phyloP scores from a whole-genome alignment of 345 rosid species.

The Bretschneidera sinensis region DNA sequence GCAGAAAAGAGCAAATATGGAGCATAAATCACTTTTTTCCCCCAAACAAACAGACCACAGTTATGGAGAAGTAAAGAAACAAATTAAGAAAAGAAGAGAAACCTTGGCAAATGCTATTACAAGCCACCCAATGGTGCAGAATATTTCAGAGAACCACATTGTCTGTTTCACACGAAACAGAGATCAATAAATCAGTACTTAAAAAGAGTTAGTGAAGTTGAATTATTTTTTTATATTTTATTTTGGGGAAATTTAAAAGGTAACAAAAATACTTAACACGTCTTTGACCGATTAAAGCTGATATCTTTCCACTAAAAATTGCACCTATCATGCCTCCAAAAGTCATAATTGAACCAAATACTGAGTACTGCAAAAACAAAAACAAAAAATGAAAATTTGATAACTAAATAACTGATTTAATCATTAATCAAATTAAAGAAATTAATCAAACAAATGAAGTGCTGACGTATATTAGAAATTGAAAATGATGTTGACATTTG shows the following conservation, averaged over 20 bases:
- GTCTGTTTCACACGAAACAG: conserved; percentile 26
- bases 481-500: no score
- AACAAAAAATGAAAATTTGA: not conserved
- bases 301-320: conserved; percentile 30
- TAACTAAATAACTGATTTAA: not conserved
- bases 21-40: not conserved
- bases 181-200: conserved; percentile 4
- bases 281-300: conserved; percentile 34
- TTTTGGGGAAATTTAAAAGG: not conserved
- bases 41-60: conserved; percentile 1
- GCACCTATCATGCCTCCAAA: conserved; percentile 39
- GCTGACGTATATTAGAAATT: no score
- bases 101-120: conserved; percentile 37
- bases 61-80: conserved; percentile 4
- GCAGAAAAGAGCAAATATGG: not conserved
- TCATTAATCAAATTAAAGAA: not conserved
- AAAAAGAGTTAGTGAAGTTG: not conserved
- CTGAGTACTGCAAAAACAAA: conserved; percentile 16
- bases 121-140: conserved; percentile 39
- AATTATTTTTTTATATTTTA: not conserved
- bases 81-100: not conserved
- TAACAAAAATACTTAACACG: conserved; percentile 13
- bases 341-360: conserved; percentile 34
- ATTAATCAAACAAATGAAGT: no score
- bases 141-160: conserved; percentile 32